Evolutionary conservation across 2,329 filamentous ascomycete genomes (phyloP), one percentile per base, ranked within the genome.

Genomic region (Aspergillus awamori): DNA sequence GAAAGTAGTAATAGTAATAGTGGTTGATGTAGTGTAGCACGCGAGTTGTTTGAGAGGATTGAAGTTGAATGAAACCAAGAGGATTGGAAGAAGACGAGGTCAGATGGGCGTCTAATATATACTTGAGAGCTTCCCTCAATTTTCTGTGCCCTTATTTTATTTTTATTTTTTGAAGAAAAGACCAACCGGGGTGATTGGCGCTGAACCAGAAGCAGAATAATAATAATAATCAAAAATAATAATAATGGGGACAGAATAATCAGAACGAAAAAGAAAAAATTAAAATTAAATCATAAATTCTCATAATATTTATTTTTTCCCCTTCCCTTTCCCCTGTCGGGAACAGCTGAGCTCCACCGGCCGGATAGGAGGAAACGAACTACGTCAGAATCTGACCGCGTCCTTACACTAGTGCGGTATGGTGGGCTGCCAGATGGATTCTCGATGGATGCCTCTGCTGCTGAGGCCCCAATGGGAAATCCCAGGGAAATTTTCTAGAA

Each of bases 401-500:
- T 58, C 59, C 57, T 60, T 47, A 57, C 58, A 59, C 64, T 67
- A 65, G 61, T 58, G 48, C 52, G 39, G 51, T 56, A 57, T 49
- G 26, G 61, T 65, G 56, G 62, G 57, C 36, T 63, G 61, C 63
- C 63, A 65, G 62, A 62, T 61, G 53, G 45, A 45, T 24, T 45
- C 41, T 20, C 39, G 39, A 43, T 43, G 39, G 39, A 20, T n/a
- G 39, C 39, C 39, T 43, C 10, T 10, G 15, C n/a, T 43, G 41
- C 8, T 17, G 17, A 48, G 48, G 51, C 65, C 63, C 54, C 59
- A 67, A 67, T 54, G n/a, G 67, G 68, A 63, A 70, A 69, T 67
- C 33, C 58, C 41, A 68, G 38, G 53, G 68, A 70, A 70, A 59
- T 58, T 68, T 70, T 70, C 68, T 67, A 68, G 68, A 70, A 70